Evolutionary conservation across 2,329 filamentous ascomycete species (phyloP), one percentile per base, ranked within the genome.

Genomic region (Nakataea oryzae): DNA sequence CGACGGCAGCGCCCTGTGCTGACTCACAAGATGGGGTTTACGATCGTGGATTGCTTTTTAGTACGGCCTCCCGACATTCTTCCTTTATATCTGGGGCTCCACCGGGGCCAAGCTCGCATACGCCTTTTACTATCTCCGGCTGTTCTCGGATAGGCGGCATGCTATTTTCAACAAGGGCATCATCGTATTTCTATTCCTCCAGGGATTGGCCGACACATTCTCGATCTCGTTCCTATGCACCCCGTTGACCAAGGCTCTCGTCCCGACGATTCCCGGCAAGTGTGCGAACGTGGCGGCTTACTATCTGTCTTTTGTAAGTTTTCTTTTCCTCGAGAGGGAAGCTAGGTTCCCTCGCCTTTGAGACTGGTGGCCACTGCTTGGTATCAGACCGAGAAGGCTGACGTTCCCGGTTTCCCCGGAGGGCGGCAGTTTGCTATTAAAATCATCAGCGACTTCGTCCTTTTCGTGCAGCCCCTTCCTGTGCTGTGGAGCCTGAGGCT

Each of bases 401-500:
- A 50, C 17, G n/a, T 5, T 59, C 8, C 2, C 5, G 32, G 7
- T 26, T 59, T 21, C 27, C 7, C 4, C 14, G n/a, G 24, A 28
- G 32, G 26, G 11, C 14, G 30, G 24, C 14, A 62, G 62, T 62
- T 62, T 61, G 58, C 13, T 17, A 26, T 61, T 27, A 62, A 62
- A 34, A 13, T 60, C 47, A 12, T 47, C 47, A 62, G 32, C 30
- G 58, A 62, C 32, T 2, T 62, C n/a, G 14, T 57, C 54, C 47
- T 62, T n/a, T 62, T 62, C 27, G 30, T 47, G 26, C 57, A 62
- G 29, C 62, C 62, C 28, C 57, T 62, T 14, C 50, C 62, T 11
- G 27, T 50, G 13, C 28, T 62, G 17, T 62, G 58, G 27, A 30
- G 32, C 3, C 50, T 62, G 3, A 47, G 34, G n/a, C 17, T 62